Conservation (phyloP, 108 stramenopile genomes). For the Phaeodactylum tricornutum region DNA sequence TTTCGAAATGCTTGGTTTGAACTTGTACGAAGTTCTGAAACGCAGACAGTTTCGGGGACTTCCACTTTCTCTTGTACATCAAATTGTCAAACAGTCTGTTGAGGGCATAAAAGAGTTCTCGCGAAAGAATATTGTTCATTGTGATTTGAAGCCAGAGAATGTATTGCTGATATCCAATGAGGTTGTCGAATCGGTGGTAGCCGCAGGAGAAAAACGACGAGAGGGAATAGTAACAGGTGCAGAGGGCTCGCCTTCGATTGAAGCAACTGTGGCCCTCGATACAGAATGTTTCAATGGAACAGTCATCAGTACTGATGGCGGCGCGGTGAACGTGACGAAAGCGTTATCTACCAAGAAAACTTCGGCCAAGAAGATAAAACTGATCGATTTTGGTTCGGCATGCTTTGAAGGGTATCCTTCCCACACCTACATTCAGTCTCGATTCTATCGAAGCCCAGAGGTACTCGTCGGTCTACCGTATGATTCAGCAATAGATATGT, state of each 20-base stretch:
- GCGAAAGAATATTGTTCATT: slow-evolving; percentile 81
- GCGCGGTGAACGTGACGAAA: not conserved
- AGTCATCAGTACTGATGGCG: not conserved
- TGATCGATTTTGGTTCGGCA: slow-evolving; percentile 97
- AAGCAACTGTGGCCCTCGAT: too few species aligned
- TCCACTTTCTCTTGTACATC: slow-evolving; percentile 63
- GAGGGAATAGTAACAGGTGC: not conserved
- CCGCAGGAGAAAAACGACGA: slow-evolving; percentile 15
- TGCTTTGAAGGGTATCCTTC: slow-evolving; percentile 83
- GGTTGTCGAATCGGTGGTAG: slow-evolving; percentile 25
- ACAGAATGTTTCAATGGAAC: too few species aligned
- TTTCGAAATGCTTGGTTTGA: slow-evolving; percentile 87
- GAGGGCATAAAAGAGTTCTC: slow-evolving; percentile 55
- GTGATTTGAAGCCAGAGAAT: slow-evolving; percentile 99
- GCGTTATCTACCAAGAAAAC: not conserved
- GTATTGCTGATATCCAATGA: slow-evolving; percentile 73
- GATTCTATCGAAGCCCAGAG: slow-evolving; percentile 98
- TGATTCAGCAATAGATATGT: slow-evolving; percentile 96
- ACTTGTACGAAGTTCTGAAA: slow-evolving; percentile 91
- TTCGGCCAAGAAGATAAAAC: slow-evolving; percentile 44
- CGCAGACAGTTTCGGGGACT: slow-evolving; percentile 90
- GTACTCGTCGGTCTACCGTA: slow-evolving; percentile 88
- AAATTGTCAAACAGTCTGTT: slow-evolving; percentile 63
- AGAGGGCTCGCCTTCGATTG: too few species aligned
- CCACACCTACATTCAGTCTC: slow-evolving; percentile 95